phyloP scores from a whole-genome alignment of 202 grass and related monocot genomes.

The Carex arenaria region DNA sequence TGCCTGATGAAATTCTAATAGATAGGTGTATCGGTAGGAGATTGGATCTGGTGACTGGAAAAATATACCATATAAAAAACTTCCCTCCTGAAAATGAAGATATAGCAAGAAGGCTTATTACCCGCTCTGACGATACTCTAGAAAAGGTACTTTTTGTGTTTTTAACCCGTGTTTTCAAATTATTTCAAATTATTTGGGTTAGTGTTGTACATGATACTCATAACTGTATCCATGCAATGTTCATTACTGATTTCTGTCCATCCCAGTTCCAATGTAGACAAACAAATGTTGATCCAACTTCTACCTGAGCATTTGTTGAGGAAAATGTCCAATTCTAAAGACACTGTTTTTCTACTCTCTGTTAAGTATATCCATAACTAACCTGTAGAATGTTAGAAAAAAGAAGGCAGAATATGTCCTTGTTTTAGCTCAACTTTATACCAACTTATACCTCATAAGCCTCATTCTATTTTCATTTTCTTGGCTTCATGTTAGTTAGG shows the following conservation, averaged over 20 bases:
- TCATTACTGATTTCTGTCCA: background rate
- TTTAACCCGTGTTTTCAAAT: background rate
- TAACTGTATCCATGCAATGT: background rate
- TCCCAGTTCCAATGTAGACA: background rate
- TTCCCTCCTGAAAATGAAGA: conserved; percentile 74
- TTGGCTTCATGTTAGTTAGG: background rate
- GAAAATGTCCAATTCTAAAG: background rate
- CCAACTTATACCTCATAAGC: background rate
- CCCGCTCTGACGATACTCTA: conserved; percentile 75
- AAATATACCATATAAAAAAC: conserved; percentile 93
- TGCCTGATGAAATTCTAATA: conserved; percentile 85
- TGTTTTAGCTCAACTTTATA: background rate
- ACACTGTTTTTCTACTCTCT: background rate
- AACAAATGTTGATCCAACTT: background rate
- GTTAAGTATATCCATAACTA: conserved; percentile 3
- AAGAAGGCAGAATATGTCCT: background rate
- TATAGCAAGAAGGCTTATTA: conserved; percentile 59
- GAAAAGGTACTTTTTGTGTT: conserved; percentile 56
- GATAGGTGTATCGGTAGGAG: conserved; percentile 96
- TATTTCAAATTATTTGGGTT: background rate
- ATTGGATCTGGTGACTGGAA: conserved; percentile 73
- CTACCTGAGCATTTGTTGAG: background rate
- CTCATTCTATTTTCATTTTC: background rate
- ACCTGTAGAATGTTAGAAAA: background rate
- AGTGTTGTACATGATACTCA: background rate